phyloP scores from a whole-genome alignment of 257 asterid genomes.

The Plantago elongata region DNA sequence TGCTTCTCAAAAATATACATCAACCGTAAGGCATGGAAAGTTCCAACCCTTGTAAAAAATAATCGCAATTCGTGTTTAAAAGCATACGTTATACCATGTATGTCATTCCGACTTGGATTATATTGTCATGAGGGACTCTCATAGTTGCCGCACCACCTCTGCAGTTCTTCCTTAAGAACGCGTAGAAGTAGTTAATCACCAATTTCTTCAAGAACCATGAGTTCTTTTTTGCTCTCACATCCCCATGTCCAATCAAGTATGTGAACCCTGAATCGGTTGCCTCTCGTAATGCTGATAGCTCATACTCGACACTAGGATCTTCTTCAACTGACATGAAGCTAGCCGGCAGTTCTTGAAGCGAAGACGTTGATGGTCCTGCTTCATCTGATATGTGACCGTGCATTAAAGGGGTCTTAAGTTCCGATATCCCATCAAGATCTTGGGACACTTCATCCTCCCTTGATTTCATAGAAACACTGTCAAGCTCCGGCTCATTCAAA shows the following conservation, averaged over 20 bases:
- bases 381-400: conserved; percentile 31
- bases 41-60: too few species aligned
- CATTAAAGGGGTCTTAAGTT: conserved; percentile 55
- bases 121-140: conserved; percentile 83
- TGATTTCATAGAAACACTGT: conserved; percentile 38
- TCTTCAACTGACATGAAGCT: conserved; percentile 52
- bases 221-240: conserved; percentile 76
- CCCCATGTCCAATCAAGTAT: conserved; percentile 82
- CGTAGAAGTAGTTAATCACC: conserved; percentile 72
- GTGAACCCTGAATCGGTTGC: conserved; percentile 81
- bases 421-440: conserved; percentile 37
- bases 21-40: too few species aligned
- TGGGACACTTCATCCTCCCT: conserved; percentile 31
- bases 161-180: conserved; percentile 84
- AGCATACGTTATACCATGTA: conserved; percentile 62
- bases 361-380: conserved; percentile 22
- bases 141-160: conserved; percentile 91
- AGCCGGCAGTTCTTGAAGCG: conserved; percentile 36
- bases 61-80: background rate
- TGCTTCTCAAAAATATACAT: background rate
- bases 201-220: conserved; percentile 78
- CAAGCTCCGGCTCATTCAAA: conserved; percentile 31
- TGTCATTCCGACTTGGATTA: conserved; percentile 77
- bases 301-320: conserved; percentile 80
- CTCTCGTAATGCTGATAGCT: conserved; percentile 69